phyloP scores from a whole-genome alignment of 306 rosid species.

The Quercus berberidifolia region DNA sequence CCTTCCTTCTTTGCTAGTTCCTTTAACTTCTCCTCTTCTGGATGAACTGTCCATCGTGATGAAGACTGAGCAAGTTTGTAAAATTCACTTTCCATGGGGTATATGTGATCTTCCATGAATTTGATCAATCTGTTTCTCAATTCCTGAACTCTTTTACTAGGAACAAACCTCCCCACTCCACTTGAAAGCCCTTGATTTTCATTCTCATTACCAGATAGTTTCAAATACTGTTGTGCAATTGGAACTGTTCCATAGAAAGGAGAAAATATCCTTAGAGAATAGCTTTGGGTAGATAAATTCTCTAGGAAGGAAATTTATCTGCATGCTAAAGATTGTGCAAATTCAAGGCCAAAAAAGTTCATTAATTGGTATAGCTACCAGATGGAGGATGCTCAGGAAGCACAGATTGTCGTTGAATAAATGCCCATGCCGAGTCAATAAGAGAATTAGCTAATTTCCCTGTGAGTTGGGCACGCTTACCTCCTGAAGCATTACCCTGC shows the following conservation, averaged over 20 bases:
- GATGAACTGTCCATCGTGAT: slow-evolving; percentile 90
- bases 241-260: slow-evolving; percentile 29
- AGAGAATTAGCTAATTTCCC: slow-evolving; percentile 54
- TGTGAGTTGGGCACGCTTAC: slow-evolving; percentile 73
- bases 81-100: slow-evolving; percentile 88
- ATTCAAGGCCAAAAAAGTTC: slow-evolving; percentile 7
- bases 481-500: slow-evolving; percentile 96
- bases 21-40: slow-evolving; percentile 86
- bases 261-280: slow-evolving; percentile 24
- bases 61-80: slow-evolving; percentile 68
- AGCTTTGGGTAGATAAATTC: slow-evolving; percentile 11
- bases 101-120: slow-evolving; percentile 87
- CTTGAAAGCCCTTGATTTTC: slow-evolving; percentile 33
- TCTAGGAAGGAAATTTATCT: slow-evolving; percentile 13
- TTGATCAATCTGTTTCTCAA: slow-evolving; percentile 61
- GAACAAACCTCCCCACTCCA: slow-evolving; percentile 65
- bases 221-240: slow-evolving; percentile 25
- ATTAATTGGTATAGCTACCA: slow-evolving; percentile 43
- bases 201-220: slow-evolving; percentile 38
- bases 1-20: slow-evolving; percentile 91
- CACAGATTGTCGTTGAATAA: slow-evolving; percentile 50
- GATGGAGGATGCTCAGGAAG: slow-evolving; percentile 85
- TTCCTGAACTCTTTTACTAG: slow-evolving; percentile 48
- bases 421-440: slow-evolving; percentile 65
- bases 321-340: slow-evolving; percentile 15